A percentile compares a stretch with the other conserved stretches of the same genome.
These are phyloP conservation scores for Fusarium albosuccineum DNA, from an alignment of 2,329 filamentous ascomycete species.

Conservation along the genomic window DNA sequence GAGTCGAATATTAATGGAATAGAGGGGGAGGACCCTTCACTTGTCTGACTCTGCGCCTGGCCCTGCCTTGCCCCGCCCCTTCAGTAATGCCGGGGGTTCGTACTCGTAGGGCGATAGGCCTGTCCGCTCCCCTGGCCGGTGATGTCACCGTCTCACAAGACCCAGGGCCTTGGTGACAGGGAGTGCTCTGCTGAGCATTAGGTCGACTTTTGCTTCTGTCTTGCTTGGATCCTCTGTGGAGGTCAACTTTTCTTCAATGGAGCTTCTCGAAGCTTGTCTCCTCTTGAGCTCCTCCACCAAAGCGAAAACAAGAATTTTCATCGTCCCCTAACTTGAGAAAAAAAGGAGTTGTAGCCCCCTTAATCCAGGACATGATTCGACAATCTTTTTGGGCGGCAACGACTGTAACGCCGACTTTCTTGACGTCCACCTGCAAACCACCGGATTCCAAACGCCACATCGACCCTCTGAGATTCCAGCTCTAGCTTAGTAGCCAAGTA, in stretches of 20 bases:
- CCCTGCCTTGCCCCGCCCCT: constrained; percentile 13
- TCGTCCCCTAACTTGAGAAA: background rate
- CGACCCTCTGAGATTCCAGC: constrained; percentile 35
- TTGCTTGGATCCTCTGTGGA: background rate
- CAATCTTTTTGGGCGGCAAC: constrained; percentile 28
- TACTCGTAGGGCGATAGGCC: constrained; percentile 31
- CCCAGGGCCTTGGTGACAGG: constrained; percentile 41
- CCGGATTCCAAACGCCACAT: constrained; percentile 42
- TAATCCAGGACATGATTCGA: constrained; percentile 21
- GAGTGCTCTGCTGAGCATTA: constrained; percentile 10
- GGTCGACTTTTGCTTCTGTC: constrained; percentile 24
- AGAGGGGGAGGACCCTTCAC: constrained; percentile 32
- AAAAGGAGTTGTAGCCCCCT: constrained; percentile 11
- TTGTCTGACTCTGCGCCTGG: constrained; percentile 26
- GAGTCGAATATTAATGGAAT: constrained; percentile 36
- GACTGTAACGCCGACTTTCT: constrained; percentile 35
- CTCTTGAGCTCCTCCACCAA: constrained; percentile 6
- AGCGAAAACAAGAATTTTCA: background rate
- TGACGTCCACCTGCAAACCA: constrained; percentile 35
- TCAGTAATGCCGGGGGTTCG: constrained; percentile 8
- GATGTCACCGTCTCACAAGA: constrained; percentile 45
- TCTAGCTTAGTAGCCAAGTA: constrained; percentile 30
- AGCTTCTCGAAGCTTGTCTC: constrained; percentile 10
- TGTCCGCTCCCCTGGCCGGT: constrained; percentile 35
- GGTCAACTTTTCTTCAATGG: constrained; percentile 16